Conservation (phyloP, 2,329 filamentous ascomycete species). For the Sphaerulina populicola region DNA sequence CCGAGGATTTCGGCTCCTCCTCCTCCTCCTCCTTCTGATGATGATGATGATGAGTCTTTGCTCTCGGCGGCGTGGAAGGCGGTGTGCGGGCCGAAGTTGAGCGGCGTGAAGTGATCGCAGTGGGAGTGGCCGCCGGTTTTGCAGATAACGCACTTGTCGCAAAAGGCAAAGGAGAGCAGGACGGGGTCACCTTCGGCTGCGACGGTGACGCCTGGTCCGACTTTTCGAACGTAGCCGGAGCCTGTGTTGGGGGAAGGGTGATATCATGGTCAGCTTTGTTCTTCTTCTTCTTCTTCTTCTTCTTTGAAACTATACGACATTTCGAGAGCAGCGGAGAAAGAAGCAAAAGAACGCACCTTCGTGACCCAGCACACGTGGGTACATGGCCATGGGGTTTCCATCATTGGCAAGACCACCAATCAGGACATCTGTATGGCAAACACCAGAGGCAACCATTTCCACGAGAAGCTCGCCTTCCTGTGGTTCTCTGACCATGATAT, state of each 20-base stretch:
- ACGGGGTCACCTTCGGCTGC: constrained; percentile 42
- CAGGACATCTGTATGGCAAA: constrained; percentile 50
- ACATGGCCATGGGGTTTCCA: constrained; percentile 34
- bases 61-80: constrained; percentile 23
- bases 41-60: not conserved
- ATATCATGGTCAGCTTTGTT: not conserved
- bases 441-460: constrained; percentile 46
- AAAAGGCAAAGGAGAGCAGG: constrained; percentile 44
- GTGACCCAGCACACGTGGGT: constrained; percentile 46
- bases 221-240: constrained; percentile 43
- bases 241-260: constrained; percentile 21
- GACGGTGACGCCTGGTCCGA: constrained; percentile 37
- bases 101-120: constrained; percentile 42
- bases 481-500: constrained; percentile 33
- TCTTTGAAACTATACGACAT: no score
- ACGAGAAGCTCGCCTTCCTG: constrained; percentile 45
- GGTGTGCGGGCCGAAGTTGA: constrained; percentile 37
- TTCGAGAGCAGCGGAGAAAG: not conserved
- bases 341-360: constrained; percentile 37
- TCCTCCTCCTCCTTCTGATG: no score
- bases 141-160: constrained; percentile 43
- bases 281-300: not conserved
- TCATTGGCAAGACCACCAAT: constrained; percentile 36
- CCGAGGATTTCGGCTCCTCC: constrained; percentile 32
- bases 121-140: constrained; percentile 40